Conservation (phyloP, 805 yeast species). For the Barnettozyma vustinii region DNA sequence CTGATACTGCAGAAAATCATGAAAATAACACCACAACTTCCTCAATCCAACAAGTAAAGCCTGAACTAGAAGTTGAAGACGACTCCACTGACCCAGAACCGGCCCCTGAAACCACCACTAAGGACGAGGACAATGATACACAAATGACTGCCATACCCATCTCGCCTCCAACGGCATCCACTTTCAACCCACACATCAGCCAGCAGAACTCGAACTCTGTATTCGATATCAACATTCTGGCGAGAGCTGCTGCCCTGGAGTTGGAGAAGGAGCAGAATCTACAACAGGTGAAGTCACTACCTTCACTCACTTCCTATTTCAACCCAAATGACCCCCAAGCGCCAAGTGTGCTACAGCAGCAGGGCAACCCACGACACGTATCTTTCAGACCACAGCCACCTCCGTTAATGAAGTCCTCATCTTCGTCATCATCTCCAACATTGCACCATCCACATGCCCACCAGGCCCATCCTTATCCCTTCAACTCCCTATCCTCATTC, state of each 20-base stretch:
- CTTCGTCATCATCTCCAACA: conserved; percentile 18
- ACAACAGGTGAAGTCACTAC: conserved; percentile 25
- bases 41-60: not conserved
- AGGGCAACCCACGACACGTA: conserved; percentile 5
- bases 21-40: not conserved
- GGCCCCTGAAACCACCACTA: not conserved
- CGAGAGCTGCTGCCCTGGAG: conserved; percentile 27
- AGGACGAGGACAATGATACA: not conserved
- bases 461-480: conserved; percentile 22
- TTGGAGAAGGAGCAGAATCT: conserved; percentile 25
- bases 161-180: conserved; percentile 17
- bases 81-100: not conserved
- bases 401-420: conserved; percentile 12
- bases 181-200: conserved; percentile 9
- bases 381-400: conserved; percentile 16
- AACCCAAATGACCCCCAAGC: conserved; percentile 2
- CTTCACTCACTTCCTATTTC: conserved; percentile 25
- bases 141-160: conserved; percentile 17
- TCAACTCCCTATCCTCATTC: conserved; percentile 42
- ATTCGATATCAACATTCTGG: conserved; percentile 26
- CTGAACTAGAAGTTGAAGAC: not conserved
- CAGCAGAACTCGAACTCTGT: conserved; percentile 12
- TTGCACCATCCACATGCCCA: conserved; percentile 17
- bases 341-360: not conserved
- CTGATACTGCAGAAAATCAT: not conserved